A percentile compares a stretch with the other conserved stretches of the same genome.
Evolutionary conservation across 2,329 filamentous ascomycete genomes (phyloP).

Genomic region (Ophiostoma sp.): DNA sequence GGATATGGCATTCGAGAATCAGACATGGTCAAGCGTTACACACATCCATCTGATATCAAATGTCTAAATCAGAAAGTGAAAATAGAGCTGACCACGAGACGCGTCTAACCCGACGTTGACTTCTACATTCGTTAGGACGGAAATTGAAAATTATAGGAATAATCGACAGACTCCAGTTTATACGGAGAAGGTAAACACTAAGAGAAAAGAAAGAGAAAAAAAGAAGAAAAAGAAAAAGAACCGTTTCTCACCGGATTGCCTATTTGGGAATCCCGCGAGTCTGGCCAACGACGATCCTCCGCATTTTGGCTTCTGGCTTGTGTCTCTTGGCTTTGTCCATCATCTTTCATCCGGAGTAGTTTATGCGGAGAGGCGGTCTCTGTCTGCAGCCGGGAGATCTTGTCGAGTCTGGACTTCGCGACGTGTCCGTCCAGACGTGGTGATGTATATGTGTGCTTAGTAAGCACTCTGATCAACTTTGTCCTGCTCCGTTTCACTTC

Average conservation of each 20-base stretch:
- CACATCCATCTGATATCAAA: too few relatives aligned
- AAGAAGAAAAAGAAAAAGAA: not conserved
- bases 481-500: too few relatives aligned
- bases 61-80: too few relatives aligned
- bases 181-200: too few relatives aligned
- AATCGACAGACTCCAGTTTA: not conserved
- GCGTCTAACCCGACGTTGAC: too few relatives aligned
- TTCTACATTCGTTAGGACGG: too few relatives aligned
- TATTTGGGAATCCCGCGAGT: not conserved
- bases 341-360: not conserved
- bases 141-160: not conserved
- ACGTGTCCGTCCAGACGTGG: too few relatives aligned
- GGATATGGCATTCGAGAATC: too few relatives aligned
- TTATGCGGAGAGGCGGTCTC: not conserved
- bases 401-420: not conserved
- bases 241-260: not conserved
- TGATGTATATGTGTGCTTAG: too few relatives aligned
- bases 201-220: not conserved
- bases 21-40: too few relatives aligned
- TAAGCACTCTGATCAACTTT: too few relatives aligned
- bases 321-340: not conserved
- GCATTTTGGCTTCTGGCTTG: not conserved
- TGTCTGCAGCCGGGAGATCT: not conserved
- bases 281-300: constrained; percentile 5
- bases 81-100: too few relatives aligned